Evolutionary conservation across 169 alveolate genomes (phyloP), one percentile per base, ranked within the genome.

Genomic region (Cryptosporidium xiaoi): DNA sequence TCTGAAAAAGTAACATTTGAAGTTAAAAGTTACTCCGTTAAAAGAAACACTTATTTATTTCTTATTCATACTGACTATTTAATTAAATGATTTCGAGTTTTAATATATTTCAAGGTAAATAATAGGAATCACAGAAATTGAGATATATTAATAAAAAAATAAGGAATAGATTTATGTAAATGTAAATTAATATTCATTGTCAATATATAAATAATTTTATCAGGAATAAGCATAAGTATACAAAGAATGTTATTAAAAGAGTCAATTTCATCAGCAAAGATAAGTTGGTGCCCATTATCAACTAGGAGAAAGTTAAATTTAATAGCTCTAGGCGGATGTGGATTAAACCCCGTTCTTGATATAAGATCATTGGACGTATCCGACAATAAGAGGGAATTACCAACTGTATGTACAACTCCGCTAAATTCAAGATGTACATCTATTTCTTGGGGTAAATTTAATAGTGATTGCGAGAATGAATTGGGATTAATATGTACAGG

Each of bases 261-360:
- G 51, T n/a, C 44, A 36, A 71, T 18, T 6, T 56, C 87, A 24
- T 77, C 87, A 29, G 87, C 87, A 1, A 77, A 77, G 29, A 77
- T 77, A 18, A 60, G 87, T 34, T 77, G 87, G 87, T 77, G 87
- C n/a, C 87, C 87, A 29, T 2, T 60, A 36, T 44, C 71, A 31
- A 77, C 56, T n/a, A 36, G 36, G 44, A 50, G 51, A 29, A 77
- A 24, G 51, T 36, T 46, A 53, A 62, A 33, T 48, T 27, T 77
- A 44, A 44, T 77, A n/a, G 87, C 87, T 44, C 24, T 77, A 31
- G 87, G 87, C 15, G 71, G 87, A 15, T 77, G 87, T 27, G 87
- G 87, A 60, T 33, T 77, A 33, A 77, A 50, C 36, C 71, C 71
- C 3, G 40, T 44, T 34, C 64, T 77, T 20, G 64, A 66, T 58